Percentiles rank a stretch among this genome's conserved stretches.
phyloP scores from a whole-genome alignment of 495 filamentous ascomycete species.

The Neurospora sp. region DNA sequence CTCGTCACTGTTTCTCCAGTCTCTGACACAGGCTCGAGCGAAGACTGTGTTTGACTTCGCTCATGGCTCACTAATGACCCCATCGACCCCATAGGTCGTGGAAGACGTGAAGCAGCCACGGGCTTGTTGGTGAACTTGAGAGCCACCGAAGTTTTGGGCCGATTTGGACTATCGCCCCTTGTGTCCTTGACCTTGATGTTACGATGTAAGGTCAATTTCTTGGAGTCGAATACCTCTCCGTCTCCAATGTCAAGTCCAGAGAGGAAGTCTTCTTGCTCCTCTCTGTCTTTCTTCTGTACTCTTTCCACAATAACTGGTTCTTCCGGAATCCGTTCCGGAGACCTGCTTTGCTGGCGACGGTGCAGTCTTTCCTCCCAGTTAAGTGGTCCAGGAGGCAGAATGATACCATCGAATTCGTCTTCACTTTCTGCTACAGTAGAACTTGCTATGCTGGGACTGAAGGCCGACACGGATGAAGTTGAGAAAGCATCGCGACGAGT shows the following conservation, averaged over 20 bases:
- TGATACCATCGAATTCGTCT: slow-evolving; percentile 80
- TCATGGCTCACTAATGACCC: slow-evolving; percentile 49
- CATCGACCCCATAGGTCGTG: slow-evolving; percentile 48
- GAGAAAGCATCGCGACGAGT: slow-evolving; percentile 68
- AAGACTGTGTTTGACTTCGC: slow-evolving; percentile 57
- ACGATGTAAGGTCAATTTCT: slow-evolving; percentile 78
- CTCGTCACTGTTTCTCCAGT: slow-evolving; percentile 59
- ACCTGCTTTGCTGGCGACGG: slow-evolving; percentile 49
- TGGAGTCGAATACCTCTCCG: slow-evolving; percentile 67
- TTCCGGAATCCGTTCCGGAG: slow-evolving; percentile 30
- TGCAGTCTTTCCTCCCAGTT: slow-evolving; percentile 69
- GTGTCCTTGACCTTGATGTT: slow-evolving; percentile 79
- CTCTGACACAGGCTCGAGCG: slow-evolving; percentile 87
- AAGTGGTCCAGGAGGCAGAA: slow-evolving; percentile 73
- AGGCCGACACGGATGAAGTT: slow-evolving; percentile 72
- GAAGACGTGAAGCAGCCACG: slow-evolving; percentile 38
- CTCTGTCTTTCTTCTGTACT: slow-evolving; percentile 14
- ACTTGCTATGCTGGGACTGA: slow-evolving; percentile 86
- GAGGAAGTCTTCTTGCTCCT: slow-evolving; percentile 73
- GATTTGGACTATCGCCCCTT: slow-evolving; percentile 52
- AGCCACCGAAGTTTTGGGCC: slow-evolving; percentile 67
- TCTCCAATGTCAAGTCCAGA: slow-evolving; percentile 79
- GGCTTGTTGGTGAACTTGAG: slow-evolving; percentile 82
- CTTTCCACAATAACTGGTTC: slow-evolving; percentile 17
- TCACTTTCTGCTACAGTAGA: slow-evolving; percentile 90